phyloP scores from a whole-genome alignment of 768 basidiomycete genomes.

The Phaffia tasmanica region DNA sequence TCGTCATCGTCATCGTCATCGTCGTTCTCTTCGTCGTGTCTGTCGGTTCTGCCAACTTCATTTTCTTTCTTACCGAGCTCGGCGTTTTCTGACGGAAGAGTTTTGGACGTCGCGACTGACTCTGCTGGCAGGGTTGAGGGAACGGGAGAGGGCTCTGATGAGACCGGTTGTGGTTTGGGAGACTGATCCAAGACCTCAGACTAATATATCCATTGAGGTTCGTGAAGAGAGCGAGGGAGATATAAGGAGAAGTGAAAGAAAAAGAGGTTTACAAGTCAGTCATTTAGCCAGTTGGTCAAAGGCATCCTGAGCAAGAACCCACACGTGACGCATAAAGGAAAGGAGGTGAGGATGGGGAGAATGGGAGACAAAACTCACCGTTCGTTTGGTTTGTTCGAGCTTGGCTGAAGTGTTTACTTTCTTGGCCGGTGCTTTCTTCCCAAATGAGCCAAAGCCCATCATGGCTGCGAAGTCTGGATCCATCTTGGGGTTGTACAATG shows the following conservation, averaged over 20 bases:
- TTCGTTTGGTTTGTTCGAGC: conserved; percentile 36
- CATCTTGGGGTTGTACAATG: conserved; percentile 30
- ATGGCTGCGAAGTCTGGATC: conserved; percentile 30
- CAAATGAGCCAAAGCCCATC: conserved; percentile 39
- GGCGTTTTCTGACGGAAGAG: conserved; percentile 1
- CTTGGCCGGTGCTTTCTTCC: conserved; percentile 37
- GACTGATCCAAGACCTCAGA: neutral
- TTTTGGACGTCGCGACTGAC: neutral
- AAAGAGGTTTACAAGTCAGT: neutral
- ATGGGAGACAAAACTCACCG: conserved; percentile 20
- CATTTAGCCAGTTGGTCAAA: neutral
- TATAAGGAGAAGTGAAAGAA: neutral
- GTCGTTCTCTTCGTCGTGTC: conserved; percentile 26
- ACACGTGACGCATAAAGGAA: neutral
- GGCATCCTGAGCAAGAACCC: neutral
- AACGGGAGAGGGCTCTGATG: conserved; percentile 11
- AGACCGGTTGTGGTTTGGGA: conserved; percentile 1
- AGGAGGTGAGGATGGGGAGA: neutral
- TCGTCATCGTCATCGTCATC: conserved; percentile 42
- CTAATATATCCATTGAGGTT: neutral
- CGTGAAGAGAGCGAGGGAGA: neutral
- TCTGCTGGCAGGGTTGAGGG: conserved; percentile 1
- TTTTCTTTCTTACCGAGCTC: conserved; percentile 25
- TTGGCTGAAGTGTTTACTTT: conserved; percentile 30
- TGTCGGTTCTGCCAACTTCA: conserved; percentile 23